Percentiles rank a stretch among this genome's conserved stretches.
Conservation (phyloP, 23 red algal genomes). For the Gracilaria domingensis region DNA sequence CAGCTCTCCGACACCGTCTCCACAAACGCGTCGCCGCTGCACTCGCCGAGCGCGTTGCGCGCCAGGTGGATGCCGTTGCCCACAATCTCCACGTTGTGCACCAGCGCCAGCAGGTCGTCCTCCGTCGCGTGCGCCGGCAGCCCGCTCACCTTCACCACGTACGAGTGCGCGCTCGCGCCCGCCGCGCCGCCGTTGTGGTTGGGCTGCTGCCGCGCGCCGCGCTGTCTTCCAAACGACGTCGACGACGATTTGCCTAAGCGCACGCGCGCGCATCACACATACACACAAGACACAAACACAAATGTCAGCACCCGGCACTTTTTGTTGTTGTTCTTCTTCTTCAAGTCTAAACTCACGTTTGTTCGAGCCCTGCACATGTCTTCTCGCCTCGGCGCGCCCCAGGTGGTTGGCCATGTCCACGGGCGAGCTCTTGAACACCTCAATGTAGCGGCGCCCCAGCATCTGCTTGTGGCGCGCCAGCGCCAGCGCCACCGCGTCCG, state of each 20-base stretch:
- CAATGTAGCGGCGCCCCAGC: slow-evolving; percentile 95
- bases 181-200: no score
- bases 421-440: slow-evolving; percentile 91
- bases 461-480: slow-evolving; percentile 72
- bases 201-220: neutral
- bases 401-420: slow-evolving; percentile 90
- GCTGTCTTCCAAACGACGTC: neutral
- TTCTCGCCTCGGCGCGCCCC: slow-evolving; percentile 65
- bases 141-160: slow-evolving; percentile 57
- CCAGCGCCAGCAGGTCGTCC: slow-evolving; percentile 44
- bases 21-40: slow-evolving; percentile 63
- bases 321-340: no score
- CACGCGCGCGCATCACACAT: no score
- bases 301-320: no score
- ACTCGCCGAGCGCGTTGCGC: neutral
- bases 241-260: slow-evolving; percentile 14
- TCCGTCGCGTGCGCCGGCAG: slow-evolving; percentile 11
- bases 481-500: slow-evolving; percentile 59
- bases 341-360: slow-evolving; percentile 37
- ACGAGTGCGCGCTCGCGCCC: neutral
- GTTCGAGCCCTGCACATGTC: slow-evolving; percentile 7
- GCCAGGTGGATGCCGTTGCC: slow-evolving; percentile 46
- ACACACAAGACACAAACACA: neutral
- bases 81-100: slow-evolving; percentile 35
- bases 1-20: slow-evolving; percentile 30